phyloP scores from a whole-genome alignment of 2,329 filamentous ascomycete genomes.

The Alternaria brassicicola region DNA sequence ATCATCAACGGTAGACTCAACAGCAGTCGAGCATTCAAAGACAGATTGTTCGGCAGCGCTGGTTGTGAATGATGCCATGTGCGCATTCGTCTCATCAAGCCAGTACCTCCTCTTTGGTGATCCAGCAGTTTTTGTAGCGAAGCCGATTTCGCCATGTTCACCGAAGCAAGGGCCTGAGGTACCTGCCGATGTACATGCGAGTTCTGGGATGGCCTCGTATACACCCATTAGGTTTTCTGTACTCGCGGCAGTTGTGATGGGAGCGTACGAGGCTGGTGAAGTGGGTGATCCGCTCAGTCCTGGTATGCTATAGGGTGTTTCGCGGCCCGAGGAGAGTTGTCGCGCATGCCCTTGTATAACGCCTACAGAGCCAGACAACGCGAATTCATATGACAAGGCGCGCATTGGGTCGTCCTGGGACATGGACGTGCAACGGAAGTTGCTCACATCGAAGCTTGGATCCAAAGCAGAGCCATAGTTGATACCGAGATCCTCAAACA shows the following conservation, averaged over 20 bases:
- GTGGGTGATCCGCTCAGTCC: slow-evolving; percentile 26
- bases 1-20: slow-evolving; percentile 11
- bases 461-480: slow-evolving; percentile 30
- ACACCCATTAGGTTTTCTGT: slow-evolving; percentile 14
- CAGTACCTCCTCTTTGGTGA: slow-evolving; percentile 17
- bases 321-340: slow-evolving; percentile 18
- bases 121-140: slow-evolving; percentile 9
- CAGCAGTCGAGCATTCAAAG: slow-evolving; percentile 8
- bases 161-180: slow-evolving; percentile 26
- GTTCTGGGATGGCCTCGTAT: slow-evolving; percentile 29
- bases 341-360: slow-evolving; percentile 20
- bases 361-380: slow-evolving; percentile 31
- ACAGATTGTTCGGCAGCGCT: neutral
- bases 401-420: slow-evolving; percentile 18
- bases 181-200: slow-evolving; percentile 20
- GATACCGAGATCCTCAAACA: slow-evolving; percentile 45
- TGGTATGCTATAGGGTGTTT: slow-evolving; percentile 23
- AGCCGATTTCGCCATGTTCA: slow-evolving; percentile 32
- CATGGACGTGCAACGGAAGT: slow-evolving; percentile 27
- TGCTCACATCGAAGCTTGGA: slow-evolving; percentile 37
- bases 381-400: slow-evolving; percentile 32
- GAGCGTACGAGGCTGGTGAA: slow-evolving; percentile 19
- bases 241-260: slow-evolving; percentile 13
- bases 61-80: slow-evolving; percentile 4
- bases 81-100: slow-evolving; percentile 8